Evolutionary conservation across 495 filamentous ascomycete genomes (phyloP).

Genomic region (Podospora didyma): DNA sequence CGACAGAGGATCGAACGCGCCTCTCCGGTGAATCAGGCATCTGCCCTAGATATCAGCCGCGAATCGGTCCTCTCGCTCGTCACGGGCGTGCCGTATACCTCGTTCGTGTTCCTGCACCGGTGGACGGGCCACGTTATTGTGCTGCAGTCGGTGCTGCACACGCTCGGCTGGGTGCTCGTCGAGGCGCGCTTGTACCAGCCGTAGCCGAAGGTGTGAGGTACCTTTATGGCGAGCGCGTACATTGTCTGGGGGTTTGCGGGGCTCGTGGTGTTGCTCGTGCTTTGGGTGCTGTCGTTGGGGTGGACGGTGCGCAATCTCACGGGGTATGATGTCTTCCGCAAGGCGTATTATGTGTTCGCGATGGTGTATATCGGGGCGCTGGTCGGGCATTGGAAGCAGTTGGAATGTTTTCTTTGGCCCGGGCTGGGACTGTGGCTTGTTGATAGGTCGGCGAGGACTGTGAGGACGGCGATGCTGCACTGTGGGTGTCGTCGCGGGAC

Average conservation of each 20-base stretch:
- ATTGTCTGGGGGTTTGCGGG: conserved; percentile 64
- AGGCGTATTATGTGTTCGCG: conserved; percentile 59
- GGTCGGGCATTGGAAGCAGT: conserved; percentile 62
- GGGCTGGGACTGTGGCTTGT: conserved; percentile 53
- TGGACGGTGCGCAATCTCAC: conserved; percentile 51
- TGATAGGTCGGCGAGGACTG: conserved; percentile 48
- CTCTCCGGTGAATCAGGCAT: too few relatives aligned
- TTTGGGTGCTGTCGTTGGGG: conserved; percentile 51
- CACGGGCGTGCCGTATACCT: conserved; percentile 63
- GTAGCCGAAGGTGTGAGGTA: conserved; percentile 50
- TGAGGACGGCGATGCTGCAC: conserved; percentile 52
- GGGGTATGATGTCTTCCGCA: conserved; percentile 65
- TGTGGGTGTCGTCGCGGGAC: conserved; percentile 28
- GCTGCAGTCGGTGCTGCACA: conserved; percentile 57
- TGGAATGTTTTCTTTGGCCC: conserved; percentile 60
- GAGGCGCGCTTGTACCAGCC: conserved; percentile 61
- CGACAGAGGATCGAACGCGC: too few relatives aligned
- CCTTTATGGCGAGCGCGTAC: conserved; percentile 53
- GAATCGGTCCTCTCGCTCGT: conserved; percentile 58
- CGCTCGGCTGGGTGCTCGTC: conserved; percentile 61
- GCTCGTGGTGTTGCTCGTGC: conserved; percentile 51
- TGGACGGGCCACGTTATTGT: conserved; percentile 64
- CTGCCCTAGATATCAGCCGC: too few relatives aligned
- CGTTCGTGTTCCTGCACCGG: conserved; percentile 66
- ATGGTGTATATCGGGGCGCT: conserved; percentile 63